Evolutionary conservation across 225 moss, liverwort and hornwort species (phyloP).

Genomic region (Physcomitrellopsis africana): DNA sequence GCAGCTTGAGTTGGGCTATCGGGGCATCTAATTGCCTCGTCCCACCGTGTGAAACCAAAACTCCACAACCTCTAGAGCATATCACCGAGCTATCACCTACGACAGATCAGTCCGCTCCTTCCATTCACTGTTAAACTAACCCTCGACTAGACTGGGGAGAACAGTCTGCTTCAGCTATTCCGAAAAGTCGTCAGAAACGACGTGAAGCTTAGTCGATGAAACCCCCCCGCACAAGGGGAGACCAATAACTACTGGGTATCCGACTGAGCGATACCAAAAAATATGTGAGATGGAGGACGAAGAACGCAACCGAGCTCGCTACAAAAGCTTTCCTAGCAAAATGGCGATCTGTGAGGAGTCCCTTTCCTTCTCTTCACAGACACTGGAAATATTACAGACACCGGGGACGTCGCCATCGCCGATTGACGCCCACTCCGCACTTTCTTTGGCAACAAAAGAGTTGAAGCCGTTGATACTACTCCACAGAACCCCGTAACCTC

Average conservation of each 20-base stretch:
- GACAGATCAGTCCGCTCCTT: conserved; percentile 59
- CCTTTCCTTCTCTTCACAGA: conserved; percentile 95
- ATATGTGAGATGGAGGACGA: conserved; percentile 42
- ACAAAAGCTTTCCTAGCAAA: conserved; percentile 57
- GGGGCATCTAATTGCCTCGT: conserved; percentile 52
- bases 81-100: conserved; percentile 48
- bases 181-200: conserved; percentile 58
- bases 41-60: conserved; percentile 57
- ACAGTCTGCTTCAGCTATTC: conserved; percentile 43
- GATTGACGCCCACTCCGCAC: conserved; percentile 78
- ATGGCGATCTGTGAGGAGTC: conserved; percentile 93
- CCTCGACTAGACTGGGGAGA: conserved; percentile 33
- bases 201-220: conserved; percentile 42
- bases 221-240: conserved; percentile 55
- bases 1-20: conserved; percentile 54
- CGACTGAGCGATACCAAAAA: conserved; percentile 71
- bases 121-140: conserved; percentile 44
- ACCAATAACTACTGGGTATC: conserved; percentile 59
- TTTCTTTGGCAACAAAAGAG: conserved; percentile 81
- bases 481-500: conserved; percentile 76
- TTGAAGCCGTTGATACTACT: conserved; percentile 81
- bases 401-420: conserved; percentile 68
- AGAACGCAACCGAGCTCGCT: conserved; percentile 37
- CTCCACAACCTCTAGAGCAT: conserved; percentile 48
- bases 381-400: conserved; percentile 72